Conservation (phyloP, 2,329 filamentous ascomycete genomes). For the Polytolypa hystricis region DNA sequence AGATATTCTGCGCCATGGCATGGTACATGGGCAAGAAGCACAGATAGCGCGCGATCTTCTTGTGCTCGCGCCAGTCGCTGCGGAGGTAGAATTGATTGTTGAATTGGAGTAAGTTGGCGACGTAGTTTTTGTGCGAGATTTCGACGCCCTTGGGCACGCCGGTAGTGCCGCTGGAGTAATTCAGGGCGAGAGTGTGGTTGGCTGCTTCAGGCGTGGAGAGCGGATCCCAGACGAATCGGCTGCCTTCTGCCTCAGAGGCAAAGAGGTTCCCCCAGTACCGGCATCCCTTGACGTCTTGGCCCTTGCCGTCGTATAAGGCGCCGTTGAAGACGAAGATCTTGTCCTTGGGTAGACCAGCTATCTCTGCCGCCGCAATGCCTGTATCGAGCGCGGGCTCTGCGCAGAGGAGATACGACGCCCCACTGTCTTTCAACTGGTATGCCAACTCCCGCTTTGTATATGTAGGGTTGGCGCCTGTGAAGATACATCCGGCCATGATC, state of each 20-base stretch:
- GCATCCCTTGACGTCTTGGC: conserved; percentile 31
- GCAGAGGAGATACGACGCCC: conserved; percentile 56
- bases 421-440: conserved; percentile 63
- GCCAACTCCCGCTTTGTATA: conserved; percentile 62
- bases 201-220: conserved; percentile 7
- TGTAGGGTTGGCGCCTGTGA: conserved; percentile 62
- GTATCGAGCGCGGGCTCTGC: conserved; percentile 49
- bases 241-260: conserved; percentile 40
- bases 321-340: conserved; percentile 58
- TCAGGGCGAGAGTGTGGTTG: conserved; percentile 53
- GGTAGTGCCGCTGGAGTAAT: conserved; percentile 66
- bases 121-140: conserved; percentile 66
- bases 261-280: conserved; percentile 56
- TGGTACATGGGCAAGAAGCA: conserved; percentile 71
- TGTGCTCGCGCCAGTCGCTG: conserved; percentile 39
- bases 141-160: conserved; percentile 76
- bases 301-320: conserved; percentile 35
- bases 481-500: conserved; percentile 67
- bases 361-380: conserved; percentile 54
- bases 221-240: conserved; percentile 53
- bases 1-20: conserved; percentile 61
- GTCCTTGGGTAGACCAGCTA: conserved; percentile 43
- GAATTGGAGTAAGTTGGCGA: conserved; percentile 57
- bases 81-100: conserved; percentile 37
- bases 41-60: conserved; percentile 37